Percentiles rank a stretch among this genome's conserved stretches.
These are phyloP conservation scores for Sergeia podlipaevii DNA, from an alignment of 208 protist species.

Conservation along the genomic window DNA sequence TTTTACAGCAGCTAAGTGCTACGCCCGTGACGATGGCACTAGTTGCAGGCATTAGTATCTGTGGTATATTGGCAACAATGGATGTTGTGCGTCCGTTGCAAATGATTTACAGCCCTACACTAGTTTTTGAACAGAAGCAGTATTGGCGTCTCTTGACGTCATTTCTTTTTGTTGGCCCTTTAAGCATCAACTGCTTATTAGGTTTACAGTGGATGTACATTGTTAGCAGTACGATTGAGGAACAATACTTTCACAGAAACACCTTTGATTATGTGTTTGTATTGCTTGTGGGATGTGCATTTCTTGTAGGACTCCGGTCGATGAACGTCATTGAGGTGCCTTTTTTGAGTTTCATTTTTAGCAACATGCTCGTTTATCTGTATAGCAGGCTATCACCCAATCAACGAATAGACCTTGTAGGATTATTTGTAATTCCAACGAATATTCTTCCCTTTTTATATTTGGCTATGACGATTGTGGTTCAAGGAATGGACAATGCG, in stretches of 20 bases:
- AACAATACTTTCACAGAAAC: constrained; percentile 61
- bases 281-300: constrained; percentile 29
- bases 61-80: constrained; percentile 42
- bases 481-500: constrained; percentile 18
- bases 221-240: constrained; percentile 57
- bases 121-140: constrained; percentile 72
- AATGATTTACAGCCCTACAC: constrained; percentile 58
- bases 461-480: constrained; percentile 25
- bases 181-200: constrained; percentile 48
- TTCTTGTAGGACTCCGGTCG: constrained; percentile 50
- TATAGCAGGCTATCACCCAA: constrained; percentile 58
- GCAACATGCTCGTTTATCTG: constrained; percentile 63
- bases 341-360: constrained; percentile 54
- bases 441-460: constrained; percentile 55
- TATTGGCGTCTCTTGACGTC: constrained; percentile 81
- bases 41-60: constrained; percentile 19
- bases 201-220: constrained; percentile 66
- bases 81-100: constrained; percentile 66
- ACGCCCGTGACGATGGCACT: constrained; percentile 36
- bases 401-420: constrained; percentile 48
- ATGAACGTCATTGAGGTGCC: constrained; percentile 40
- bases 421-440: constrained; percentile 44
- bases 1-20: constrained; percentile 9
- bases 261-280: constrained; percentile 66
- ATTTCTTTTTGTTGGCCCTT: constrained; percentile 64